Evolutionary conservation across 169 alveolate species (phyloP), one percentile per base, ranked within the genome.

Genomic region (Eimeria tenella): DNA sequence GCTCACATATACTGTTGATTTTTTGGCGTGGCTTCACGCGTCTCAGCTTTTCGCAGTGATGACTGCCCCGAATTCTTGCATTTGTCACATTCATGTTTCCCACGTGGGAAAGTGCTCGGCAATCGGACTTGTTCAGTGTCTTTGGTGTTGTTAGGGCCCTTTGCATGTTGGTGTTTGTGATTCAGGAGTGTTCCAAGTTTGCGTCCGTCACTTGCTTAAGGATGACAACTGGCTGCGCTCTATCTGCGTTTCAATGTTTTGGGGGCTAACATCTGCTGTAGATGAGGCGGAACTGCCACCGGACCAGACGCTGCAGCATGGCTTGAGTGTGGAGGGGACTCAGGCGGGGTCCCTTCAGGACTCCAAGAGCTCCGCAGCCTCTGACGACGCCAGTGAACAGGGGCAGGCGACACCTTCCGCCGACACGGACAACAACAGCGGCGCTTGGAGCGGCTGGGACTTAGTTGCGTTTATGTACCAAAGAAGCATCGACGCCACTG

Each of bases 111-210:
- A 31, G 42, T 31, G 42, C 42, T 31, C 42, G 42, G 42, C 42
- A 31, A 31, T 31, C 42, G 42, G 42, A 31, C 42, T 2, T 31
- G 42, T 31, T 31, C 42, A 31, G 42, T 31, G 42, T 31, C 42
- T 31, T 31, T 31, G 42, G 42, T 31, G 42, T 31, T 31, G 42
- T 31, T 31, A 31, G 42, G 42, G 42, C 42, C 42, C n/a, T 70
- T 13, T 23, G 42, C 79, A 15, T 73, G 56, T 49, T 42, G 17
- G 56, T 77, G 60, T 52, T 49, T 6, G 42, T 49, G 68, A 5
- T 70, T 23, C 88, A 89, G 94, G 94, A 0, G 79, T 89, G 4
- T 89, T 89, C 65, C 65, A 73, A 15, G 94, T 89, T 8, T 89
- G 94, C 23, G 88, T 89, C 23, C 94, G 94, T 11, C 94, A 89